Evolutionary conservation across 2,329 filamentous ascomycete species (phyloP), one percentile per base, ranked within the genome.

Genomic region (Geosmithia flava): DNA sequence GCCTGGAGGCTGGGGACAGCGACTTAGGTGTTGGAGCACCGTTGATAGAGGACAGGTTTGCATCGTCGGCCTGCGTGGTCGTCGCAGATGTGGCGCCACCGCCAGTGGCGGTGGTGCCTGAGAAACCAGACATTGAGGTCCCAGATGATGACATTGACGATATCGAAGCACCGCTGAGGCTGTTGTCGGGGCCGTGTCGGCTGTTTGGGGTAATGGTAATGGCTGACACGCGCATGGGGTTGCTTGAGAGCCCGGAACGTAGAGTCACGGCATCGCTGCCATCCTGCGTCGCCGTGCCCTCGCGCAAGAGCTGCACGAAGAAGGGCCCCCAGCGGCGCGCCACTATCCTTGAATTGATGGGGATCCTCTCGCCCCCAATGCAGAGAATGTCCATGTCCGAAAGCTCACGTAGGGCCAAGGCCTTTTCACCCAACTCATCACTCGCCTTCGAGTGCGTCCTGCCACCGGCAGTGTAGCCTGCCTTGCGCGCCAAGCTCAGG

Each of bases 341-440:
- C 16, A 97, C 75, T 16, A 98, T 78, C 49, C 89, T 81, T 7
- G 93, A 97, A 64, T 95, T 98, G 55, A 96, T 86, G 0, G 93
- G 88, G 54, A 97, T 88, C 17, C 90, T 80, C 61, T 96, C 91
- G 20, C 91, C 91, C 19, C 86, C 85, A 42, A 95, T 83, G 47
- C 91, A 93, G 27, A 97, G 73, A 50, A 98, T 87, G 59, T 97
- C 93, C 93, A 98, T 98, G 57, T 98, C 93, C 2, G 88, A 78
- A 49, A 98, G 71, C 63, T 97, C 93, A n/a, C 81, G 80, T 61
- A 95, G 71, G 1, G 75, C 75, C 52, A 95, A 70, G 0, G 87
- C 85, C 62, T 87, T 80, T 54, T 87, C 83, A 5, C 93, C 93
- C 15, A 98, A 71, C 52, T 95, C 87, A 56, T 94, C 84, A 1